Evolutionary conservation across 176 grass and related monocot genomes (phyloP).

Genomic region (Metroxylon sagu): DNA sequence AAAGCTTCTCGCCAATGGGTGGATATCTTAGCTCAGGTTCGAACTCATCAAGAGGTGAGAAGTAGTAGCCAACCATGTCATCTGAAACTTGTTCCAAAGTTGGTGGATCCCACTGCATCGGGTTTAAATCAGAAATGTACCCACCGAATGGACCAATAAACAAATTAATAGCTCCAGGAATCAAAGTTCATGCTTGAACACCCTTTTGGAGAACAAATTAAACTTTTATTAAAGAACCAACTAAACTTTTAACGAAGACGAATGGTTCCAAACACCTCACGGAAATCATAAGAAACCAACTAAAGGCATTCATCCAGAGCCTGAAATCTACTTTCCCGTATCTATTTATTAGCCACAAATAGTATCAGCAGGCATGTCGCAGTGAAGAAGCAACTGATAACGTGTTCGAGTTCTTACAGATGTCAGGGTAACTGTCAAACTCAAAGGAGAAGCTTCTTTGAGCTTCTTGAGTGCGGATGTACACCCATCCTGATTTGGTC

Average conservation of each 20-base stretch:
- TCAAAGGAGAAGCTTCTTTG: constrained; percentile 84
- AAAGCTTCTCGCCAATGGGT: constrained; percentile 67
- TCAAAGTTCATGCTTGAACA: constrained; percentile 35
- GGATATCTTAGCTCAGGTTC: constrained; percentile 72
- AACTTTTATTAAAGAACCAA: neutral
- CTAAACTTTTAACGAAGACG: neutral
- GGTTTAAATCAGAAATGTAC: no score
- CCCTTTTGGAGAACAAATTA: constrained; percentile 29
- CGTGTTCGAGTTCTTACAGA: constrained; percentile 46
- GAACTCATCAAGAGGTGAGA: constrained; percentile 65
- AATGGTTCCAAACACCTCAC: constrained; percentile 47
- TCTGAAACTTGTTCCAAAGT: constrained; percentile 57
- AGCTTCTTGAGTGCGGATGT: constrained; percentile 70
- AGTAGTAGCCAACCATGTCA: constrained; percentile 75
- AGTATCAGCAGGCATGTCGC: constrained; percentile 14
- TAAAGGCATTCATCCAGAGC: constrained; percentile 94
- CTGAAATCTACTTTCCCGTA: constrained; percentile 88
- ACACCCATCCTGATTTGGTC: constrained; percentile 85
- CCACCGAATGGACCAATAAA: neutral
- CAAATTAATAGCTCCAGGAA: constrained; percentile 11
- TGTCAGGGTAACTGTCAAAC: constrained; percentile 76
- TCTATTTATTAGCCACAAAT: constrained; percentile 34
- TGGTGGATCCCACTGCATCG: constrained; percentile 90
- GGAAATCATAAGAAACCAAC: constrained; percentile 60
- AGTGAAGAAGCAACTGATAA: constrained; percentile 5